A percentile compares a stretch with the other conserved stretches of the same genome.
Evolutionary conservation across 192 early-diverging fungal genomes (phyloP).

Genomic region (Thoreauomyces humboldtii): DNA sequence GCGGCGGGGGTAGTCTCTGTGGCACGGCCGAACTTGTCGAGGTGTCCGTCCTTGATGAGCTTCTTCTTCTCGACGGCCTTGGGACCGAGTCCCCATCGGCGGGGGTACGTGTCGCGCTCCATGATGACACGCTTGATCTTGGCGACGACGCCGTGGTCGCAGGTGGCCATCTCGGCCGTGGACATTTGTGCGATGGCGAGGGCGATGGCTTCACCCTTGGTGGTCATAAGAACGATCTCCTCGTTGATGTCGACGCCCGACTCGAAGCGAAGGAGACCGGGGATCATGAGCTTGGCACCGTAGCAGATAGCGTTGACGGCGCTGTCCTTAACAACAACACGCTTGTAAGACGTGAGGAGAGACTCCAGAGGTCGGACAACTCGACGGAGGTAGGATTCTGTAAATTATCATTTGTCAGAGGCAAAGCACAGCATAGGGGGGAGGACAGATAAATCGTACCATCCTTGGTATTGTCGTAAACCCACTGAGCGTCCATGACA

Average conservation of each 20-base stretch:
- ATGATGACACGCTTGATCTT: slow-evolving; percentile 99
- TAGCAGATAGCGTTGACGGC: slow-evolving; percentile 99
- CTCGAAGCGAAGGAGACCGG: slow-evolving; percentile 94
- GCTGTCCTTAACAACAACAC: slow-evolving; percentile 97
- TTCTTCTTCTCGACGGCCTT: slow-evolving; percentile 97
- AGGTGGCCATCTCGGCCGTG: slow-evolving; percentile 94
- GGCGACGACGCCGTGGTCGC: slow-evolving; percentile 95
- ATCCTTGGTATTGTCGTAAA: slow-evolving; percentile 96
- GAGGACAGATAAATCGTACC: slow-evolving; percentile 23
- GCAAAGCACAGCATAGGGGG: not conserved
- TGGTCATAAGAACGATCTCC: slow-evolving; percentile 98
- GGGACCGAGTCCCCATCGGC: slow-evolving; percentile 96
- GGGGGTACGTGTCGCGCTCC: slow-evolving; percentile 99
- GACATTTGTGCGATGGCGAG: slow-evolving; percentile 97
- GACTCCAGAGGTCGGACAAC: slow-evolving; percentile 92
- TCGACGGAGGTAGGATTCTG: slow-evolving; percentile 91
- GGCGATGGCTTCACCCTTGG: slow-evolving; percentile 99
- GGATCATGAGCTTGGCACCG: slow-evolving; percentile 98
- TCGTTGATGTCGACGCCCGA: slow-evolving; percentile 93
- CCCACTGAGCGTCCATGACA: slow-evolving; percentile 97
- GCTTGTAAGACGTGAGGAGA: slow-evolving; percentile 92
- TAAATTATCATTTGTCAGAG: not conserved
- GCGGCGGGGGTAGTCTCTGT: slow-evolving; percentile 78
- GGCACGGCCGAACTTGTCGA: slow-evolving; percentile 94
- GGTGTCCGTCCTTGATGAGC: slow-evolving; percentile 94